Percentiles rank a stretch among this genome's conserved stretches.
Evolutionary conservation across 805 yeast species (phyloP).

Genomic region (Kurtzmaniella cleridarum): DNA sequence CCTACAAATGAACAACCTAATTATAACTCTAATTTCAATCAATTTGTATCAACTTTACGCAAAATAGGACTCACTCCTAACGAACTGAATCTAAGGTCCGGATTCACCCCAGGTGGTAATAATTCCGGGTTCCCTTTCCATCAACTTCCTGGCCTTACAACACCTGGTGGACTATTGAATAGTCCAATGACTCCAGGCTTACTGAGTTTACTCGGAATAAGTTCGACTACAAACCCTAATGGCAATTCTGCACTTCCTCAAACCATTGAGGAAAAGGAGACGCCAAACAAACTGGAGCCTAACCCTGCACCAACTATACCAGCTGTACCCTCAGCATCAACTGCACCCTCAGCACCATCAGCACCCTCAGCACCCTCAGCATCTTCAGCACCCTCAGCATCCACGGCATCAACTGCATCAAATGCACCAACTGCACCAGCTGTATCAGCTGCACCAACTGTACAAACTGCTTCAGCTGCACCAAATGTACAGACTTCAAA

Average conservation of each 20-base stretch:
- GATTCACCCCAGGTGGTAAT: slow-evolving; percentile 58
- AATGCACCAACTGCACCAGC: slow-evolving; percentile 8
- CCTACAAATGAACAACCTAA: slow-evolving; percentile 2
- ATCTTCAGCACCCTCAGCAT: slow-evolving; percentile 3
- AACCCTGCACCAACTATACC: slow-evolving; percentile 4
- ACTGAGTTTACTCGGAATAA: slow-evolving; percentile 31
- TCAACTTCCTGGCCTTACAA: slow-evolving; percentile 33
- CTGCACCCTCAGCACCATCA: slow-evolving; percentile 9
- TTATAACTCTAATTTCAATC: slow-evolving; percentile 14
- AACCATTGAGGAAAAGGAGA: slow-evolving; percentile 2
- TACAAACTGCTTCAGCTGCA: slow-evolving; percentile 1
- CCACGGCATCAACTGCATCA: slow-evolving; percentile 6
- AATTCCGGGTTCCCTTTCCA: slow-evolving; percentile 29
- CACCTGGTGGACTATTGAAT: slow-evolving; percentile 35
- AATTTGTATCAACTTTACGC: slow-evolving; percentile 25
- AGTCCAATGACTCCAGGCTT: slow-evolving; percentile 48
- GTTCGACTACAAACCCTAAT: slow-evolving; percentile 7
- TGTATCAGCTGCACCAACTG: slow-evolving; percentile 5
- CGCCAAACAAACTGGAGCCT: slow-evolving; percentile 6
- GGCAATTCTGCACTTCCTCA: neutral
- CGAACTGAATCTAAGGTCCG: slow-evolving; percentile 67
- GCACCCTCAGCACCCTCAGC: slow-evolving; percentile 2
- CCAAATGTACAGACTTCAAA: slow-evolving; percentile 1
- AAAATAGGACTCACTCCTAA: slow-evolving; percentile 70
- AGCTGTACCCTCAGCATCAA: slow-evolving; percentile 3